Evolutionary conservation across 352 stramenopile species (phyloP), one percentile per base, ranked within the genome.

Genomic region (Globisporangium carolinianum): DNA sequence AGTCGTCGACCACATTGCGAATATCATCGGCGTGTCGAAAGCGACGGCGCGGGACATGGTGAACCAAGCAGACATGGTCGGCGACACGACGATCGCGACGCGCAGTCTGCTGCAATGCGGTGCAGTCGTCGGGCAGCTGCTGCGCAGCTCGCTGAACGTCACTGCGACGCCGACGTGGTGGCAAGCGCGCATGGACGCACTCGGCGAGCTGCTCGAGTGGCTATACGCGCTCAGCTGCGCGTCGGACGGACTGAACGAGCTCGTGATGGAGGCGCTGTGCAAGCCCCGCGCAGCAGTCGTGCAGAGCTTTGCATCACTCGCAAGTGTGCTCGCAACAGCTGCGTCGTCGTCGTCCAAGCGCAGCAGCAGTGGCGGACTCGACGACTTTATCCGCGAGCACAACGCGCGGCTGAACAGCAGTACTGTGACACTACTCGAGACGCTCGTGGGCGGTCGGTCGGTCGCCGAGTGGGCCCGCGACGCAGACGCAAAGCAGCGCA

Each of bases 111-210:
- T 92, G 8, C 65, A 74, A 39, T 91, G 82, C 48, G 59, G 69
- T 0, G 55, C 56, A 0, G 57, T 86, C 18, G 78, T 85, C 4
- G 76, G 73, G 0, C 73, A 75, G 32, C 57, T 92, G n/a, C 55
- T 79, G 7, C 71, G 81, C 9, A 76, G 71, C 5, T 86, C 83
- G 41, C 60, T 92, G 11, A 93, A 90, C 60, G 63, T 91, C 4
- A 89, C 81, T 2, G 76, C 91, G 4, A 61, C 75, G 4, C 83
- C 83, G 15, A 62, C 54, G 1, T 91, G 85, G 79, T 89, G 76
- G 75, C 74, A 90, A 60, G 63, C 63, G 18, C 77, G 89, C 32
- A 87, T 90, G 63, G 65, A 80, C 47, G 57, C 61, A 7, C 9
- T 91, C 17, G 61, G 73, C 6, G 62, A 57, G 14, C 68, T 91